Evolutionary conservation across 2,329 filamentous ascomycete genomes (phyloP).

Genomic region (Botrytis deweyae): DNA sequence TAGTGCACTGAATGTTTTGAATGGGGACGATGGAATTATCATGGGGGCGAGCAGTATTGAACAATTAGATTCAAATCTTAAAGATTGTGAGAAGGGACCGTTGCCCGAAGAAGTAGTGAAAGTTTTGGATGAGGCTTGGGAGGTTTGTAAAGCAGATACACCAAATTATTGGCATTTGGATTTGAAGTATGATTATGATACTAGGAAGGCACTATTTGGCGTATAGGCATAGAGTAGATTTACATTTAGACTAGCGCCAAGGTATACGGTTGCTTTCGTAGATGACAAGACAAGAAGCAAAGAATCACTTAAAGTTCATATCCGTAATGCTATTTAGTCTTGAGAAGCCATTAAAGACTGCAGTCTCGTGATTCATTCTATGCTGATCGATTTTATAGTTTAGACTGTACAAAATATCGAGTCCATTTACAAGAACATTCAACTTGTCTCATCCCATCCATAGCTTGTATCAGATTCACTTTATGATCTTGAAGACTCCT

Average conservation of each 20-base stretch:
- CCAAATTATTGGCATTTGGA: conserved; percentile 40
- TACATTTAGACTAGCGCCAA: not conserved
- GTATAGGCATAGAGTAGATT: conserved; percentile 7
- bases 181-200: conserved; percentile 37
- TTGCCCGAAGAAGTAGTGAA: conserved; percentile 64
- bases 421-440: not conserved
- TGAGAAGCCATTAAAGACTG: not conserved
- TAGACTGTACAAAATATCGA: not conserved
- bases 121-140: conserved; percentile 63
- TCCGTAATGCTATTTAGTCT: not conserved
- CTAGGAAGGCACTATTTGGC: conserved; percentile 32
- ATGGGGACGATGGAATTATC: conserved; percentile 45
- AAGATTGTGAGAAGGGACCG: conserved; percentile 52
- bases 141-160: conserved; percentile 51
- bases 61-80: conserved; percentile 45
- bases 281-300: not conserved
- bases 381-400: not conserved
- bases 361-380: not conserved
- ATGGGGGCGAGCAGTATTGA: conserved; percentile 44
- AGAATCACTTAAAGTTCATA: not conserved
- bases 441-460: not conserved
- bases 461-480: not conserved
- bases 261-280: not conserved
- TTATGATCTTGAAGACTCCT: not conserved
- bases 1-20: conserved; percentile 53